Base-by-base conservation (phyloP, 805 yeast genomes). In the Lipomyces sp. region DNA sequence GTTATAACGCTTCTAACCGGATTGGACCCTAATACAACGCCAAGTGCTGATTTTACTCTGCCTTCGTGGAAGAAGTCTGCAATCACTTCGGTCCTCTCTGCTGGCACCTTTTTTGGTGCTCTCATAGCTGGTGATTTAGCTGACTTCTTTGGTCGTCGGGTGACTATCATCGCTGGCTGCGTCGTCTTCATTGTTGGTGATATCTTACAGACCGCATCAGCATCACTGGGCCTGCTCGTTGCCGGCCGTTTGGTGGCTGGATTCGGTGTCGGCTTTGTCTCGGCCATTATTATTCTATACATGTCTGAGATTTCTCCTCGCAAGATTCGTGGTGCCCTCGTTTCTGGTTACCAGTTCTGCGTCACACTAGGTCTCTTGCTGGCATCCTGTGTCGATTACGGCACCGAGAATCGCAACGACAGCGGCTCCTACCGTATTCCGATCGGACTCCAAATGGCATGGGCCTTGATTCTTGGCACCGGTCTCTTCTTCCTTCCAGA, bases 61-160 rank as follows among this genome's bases (percentile, higher is more conserved):
- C 61, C 69, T 8, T 54, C 73, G 29, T 53, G 60, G 57, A 59
- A 69, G 60, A 34, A 18, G 60, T 87, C 97, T 0, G 81, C 90
- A 71, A 92, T 94, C 73, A 94, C 98, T 0, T 88, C 97, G 13
- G 96, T 97, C 13, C 93, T 98, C 0, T 91, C 97, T 0, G 81
- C 93, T 33, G 98, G 98, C 68, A 98, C 98, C 1, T 80, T 94
- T 60, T 79, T 94, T 32, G 89, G 95, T 5, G 86, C 96, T 4
- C 66, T 89, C 13, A 70, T 85, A 55, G 95, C 97, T 2, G 98
- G 98, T 60, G 77, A 87, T 0, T 75, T 85, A 42, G 97, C 97
- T 57, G 97, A 94, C 76, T 74, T 84, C 48, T 78, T 89, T 69
- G 98, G 98, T 54, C 85, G 98, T 73, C 92, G 88, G 75, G 87